Conservation (phyloP, 2,329 filamentous ascomycete genomes). For the Xylaria sp. region DNA sequence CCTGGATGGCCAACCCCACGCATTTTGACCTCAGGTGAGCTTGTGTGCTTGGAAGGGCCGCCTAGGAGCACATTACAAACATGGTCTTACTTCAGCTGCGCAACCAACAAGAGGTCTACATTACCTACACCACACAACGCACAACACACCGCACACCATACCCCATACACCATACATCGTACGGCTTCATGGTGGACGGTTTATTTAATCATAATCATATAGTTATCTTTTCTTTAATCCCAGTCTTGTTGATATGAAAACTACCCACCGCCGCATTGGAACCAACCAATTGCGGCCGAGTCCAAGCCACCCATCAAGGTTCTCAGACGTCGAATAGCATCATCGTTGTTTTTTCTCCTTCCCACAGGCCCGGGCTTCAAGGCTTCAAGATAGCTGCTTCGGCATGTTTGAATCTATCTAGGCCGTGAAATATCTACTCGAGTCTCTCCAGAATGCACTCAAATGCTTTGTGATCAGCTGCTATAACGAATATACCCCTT, state of each 20-base stretch:
- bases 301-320: slow-evolving; percentile 30
- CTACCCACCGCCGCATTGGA: neutral
- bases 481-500: neutral
- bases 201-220: neutral
- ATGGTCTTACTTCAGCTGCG: neutral
- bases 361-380: neutral
- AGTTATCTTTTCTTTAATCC: neutral
- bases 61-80: neutral
- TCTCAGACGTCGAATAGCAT: slow-evolving; percentile 19
- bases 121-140: neutral
- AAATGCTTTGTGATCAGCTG: neutral
- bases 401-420: neutral
- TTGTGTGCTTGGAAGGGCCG: no score
- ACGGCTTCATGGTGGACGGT: neutral
- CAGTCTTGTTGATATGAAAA: neutral
- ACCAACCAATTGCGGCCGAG: slow-evolving; percentile 5
- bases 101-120: neutral
- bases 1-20: neutral
- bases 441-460: neutral
- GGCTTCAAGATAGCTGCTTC: neutral
- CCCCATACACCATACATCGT: neutral
- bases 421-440: neutral
- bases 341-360: slow-evolving; percentile 13
- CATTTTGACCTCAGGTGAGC: no score
- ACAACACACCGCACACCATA: neutral